Evolutionary conservation across 2,329 filamentous ascomycete genomes (phyloP).

Genomic region (Remersonia thermophila): DNA sequence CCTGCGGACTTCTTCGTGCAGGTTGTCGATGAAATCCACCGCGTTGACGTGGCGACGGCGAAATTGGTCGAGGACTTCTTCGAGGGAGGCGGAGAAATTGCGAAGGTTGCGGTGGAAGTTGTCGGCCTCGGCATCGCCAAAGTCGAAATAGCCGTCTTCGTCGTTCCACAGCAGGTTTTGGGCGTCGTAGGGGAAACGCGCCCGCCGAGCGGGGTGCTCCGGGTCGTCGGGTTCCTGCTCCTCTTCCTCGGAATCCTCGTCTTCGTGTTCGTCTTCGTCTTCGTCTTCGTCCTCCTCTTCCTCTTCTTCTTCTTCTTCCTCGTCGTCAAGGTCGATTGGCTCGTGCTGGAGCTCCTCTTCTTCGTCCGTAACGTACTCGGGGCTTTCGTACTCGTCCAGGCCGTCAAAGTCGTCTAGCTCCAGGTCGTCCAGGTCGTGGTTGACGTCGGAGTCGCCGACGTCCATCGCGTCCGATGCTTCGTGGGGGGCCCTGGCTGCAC

Average conservation of each 20-base stretch:
- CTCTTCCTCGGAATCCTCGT: neutral
- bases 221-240: too few relatives aligned
- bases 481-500: neutral
- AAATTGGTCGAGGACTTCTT: neutral
- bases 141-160: neutral
- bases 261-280: neutral
- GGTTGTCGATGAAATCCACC: neutral
- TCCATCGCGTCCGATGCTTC: neutral
- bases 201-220: too few relatives aligned
- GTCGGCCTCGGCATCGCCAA: neutral
- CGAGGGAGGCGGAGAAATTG: neutral
- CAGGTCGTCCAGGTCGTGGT: conserved; percentile 1
- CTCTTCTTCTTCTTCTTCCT: neutral
- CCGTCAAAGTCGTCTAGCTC: conserved; percentile 2
- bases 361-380: neutral
- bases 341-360: neutral
- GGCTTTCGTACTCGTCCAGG: neutral
- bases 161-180: too few relatives aligned
- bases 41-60: conserved; percentile 2
- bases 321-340: neutral
- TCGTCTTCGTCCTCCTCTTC: neutral
- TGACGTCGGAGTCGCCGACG: conserved; percentile 1
- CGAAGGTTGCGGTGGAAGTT: too few relatives aligned
- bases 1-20: neutral
- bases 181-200: too few relatives aligned